Evolutionary conservation across 768 basidiomycete species (phyloP).

Genomic region (Xerocomellus intermedius): DNA sequence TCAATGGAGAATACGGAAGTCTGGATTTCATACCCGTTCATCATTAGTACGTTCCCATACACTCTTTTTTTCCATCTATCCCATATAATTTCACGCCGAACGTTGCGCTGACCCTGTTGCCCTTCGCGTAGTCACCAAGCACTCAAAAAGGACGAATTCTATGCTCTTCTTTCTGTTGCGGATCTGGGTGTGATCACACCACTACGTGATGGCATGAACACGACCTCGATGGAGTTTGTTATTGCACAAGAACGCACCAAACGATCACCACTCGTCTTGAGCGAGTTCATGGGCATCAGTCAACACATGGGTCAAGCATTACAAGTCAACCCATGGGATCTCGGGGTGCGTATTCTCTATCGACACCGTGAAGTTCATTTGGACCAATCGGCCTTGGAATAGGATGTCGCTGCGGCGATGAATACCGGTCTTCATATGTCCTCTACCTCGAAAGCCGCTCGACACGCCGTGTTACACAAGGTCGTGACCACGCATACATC

Average conservation of each 20-base stretch:
- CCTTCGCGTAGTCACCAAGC: slow-evolving; percentile 78
- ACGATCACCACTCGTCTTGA: slow-evolving; percentile 83
- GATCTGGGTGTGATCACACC: slow-evolving; percentile 96
- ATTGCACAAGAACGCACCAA: slow-evolving; percentile 87
- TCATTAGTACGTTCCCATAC: slow-evolving; percentile 75
- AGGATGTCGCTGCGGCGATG: slow-evolving; percentile 90
- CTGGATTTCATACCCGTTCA: slow-evolving; percentile 96
- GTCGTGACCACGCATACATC: slow-evolving; percentile 90
- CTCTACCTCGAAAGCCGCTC: slow-evolving; percentile 62
- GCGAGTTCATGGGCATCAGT: slow-evolving; percentile 98
- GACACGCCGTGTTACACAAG: slow-evolving; percentile 77
- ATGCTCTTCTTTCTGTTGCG: slow-evolving; percentile 88
- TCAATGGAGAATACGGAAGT: slow-evolving; percentile 94
- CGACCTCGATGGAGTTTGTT: slow-evolving; percentile 96
- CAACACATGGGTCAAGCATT: slow-evolving; percentile 88
- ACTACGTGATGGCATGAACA: slow-evolving; percentile 98
- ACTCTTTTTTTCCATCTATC: not conserved
- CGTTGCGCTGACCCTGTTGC: not conserved
- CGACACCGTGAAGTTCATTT: not conserved
- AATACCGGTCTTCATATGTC: slow-evolving; percentile 85
- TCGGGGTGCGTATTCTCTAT: slow-evolving; percentile 55
- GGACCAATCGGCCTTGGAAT: not conserved
- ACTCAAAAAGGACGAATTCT: slow-evolving; percentile 97
- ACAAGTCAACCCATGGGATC: slow-evolving; percentile 95
- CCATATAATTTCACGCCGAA: not conserved